Evolutionary conservation across 805 yeast genomes (phyloP).

Genomic region (Yamadazyma laniorum): DNA sequence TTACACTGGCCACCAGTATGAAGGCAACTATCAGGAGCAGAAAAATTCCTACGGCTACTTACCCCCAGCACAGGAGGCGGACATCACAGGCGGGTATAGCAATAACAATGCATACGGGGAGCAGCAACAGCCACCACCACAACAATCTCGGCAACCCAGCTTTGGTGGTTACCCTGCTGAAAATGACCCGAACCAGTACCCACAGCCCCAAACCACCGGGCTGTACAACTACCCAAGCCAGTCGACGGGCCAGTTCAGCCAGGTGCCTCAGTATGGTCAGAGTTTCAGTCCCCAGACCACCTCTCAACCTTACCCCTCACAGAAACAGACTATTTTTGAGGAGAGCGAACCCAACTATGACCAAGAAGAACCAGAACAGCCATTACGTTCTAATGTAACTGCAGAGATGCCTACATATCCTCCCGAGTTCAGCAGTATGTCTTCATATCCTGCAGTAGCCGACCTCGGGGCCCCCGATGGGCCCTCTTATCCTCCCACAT

Average conservation of each 20-base stretch:
- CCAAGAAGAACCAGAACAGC: not conserved
- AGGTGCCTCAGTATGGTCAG: no score
- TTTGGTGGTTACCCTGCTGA: no score
- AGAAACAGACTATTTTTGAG: not conserved
- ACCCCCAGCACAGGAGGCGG: not conserved
- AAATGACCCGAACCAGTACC: not conserved
- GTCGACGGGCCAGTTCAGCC: not conserved
- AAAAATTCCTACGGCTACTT: not conserved
- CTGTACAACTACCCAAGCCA: not conserved
- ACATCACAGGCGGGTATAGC: no score
- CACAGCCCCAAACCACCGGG: not conserved
- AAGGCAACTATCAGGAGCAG: not conserved
- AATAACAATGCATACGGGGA: not conserved
- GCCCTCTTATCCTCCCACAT: slow-evolving; percentile 1
- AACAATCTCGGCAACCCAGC: not conserved
- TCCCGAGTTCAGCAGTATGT: slow-evolving; percentile 7
- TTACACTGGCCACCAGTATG: not conserved
- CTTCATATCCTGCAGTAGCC: slow-evolving; percentile 12
- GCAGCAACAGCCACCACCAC: not conserved
- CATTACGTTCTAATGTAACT: not conserved
- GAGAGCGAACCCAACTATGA: slow-evolving; percentile 4
- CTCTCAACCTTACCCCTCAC: not conserved
- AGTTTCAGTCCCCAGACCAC: not conserved
- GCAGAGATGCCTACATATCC: not conserved
- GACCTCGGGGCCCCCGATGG: not conserved